Base-by-base conservation (phyloP, 2,329 filamentous ascomycete species). In the Podosphaera leucotricha region DNA sequence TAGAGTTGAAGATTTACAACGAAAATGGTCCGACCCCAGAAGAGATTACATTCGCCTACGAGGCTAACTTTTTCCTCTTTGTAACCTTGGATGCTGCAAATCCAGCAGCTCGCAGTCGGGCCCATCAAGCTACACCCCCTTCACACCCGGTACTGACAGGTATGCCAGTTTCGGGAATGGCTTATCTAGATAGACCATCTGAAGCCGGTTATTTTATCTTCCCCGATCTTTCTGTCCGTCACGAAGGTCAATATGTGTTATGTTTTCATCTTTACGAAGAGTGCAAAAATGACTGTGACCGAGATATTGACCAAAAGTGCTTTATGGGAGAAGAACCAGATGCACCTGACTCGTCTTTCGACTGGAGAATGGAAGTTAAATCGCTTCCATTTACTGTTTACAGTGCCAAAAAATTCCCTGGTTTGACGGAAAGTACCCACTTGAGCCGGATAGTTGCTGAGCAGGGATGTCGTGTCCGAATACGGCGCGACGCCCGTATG, bases 401-500 rank as follows among this genome's bases (percentile, higher is more conserved):
- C 65, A 94, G 86, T 54, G 90, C 90, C 43, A 98, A 95, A 75
- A 95, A 94, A 65, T 98, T 98, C 64, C 90, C 90, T 15, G 90
- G 87, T 16, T 66, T 95, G 47, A 79, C 81, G 38, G 83, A 90
- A 60, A 94, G 85, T 64, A 98, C 90, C 0, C 66, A 72, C 11
- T 67, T 95, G 42, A 94, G 86, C 62, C 80, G 86, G 49, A 80
- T 83, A 30, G 85, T 98, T 38, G 86, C 87, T 16, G 87, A 98
- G 61, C 90, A 98, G 62, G 90, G 90, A 46, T 95, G 90, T 61
- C 83, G 87, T 52, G 90, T 98, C 22, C 80, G 90, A 39, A 98
- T 98, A 55, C 75, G 90, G 46, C 81, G 90, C 50, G 90, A 95
- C 62, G 83, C 92, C 6, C 77, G 85, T 46, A 92, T 93, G 81